Percentiles rank a stretch among this genome's conserved stretches.
Conservation (phyloP, 2,329 filamentous ascomycete genomes). For the Ophiostoma sp. region DNA sequence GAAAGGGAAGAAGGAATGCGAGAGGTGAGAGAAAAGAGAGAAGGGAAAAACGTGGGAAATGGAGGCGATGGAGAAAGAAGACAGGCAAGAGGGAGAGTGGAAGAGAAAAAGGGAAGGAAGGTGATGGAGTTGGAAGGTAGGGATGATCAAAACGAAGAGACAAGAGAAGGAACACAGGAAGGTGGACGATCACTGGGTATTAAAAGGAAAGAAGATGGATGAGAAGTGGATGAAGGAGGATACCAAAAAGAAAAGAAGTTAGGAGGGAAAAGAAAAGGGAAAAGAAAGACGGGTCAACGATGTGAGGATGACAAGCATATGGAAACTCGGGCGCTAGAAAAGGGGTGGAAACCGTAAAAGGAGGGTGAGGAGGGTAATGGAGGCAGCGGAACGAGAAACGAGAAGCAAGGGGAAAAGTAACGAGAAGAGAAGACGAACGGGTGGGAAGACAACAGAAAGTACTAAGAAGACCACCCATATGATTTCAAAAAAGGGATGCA, state of each 20-base stretch:
- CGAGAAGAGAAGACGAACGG: neutral
- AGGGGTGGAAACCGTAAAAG: neutral
- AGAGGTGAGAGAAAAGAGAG: neutral
- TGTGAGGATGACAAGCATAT: neutral
- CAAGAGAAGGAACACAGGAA: neutral
- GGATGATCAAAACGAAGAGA: neutral
- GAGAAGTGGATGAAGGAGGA: neutral
- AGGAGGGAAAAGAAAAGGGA: neutral
- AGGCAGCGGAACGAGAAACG: neutral
- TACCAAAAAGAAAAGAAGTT: neutral
- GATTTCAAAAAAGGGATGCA: conserved; percentile 5
- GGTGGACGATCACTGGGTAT: conserved; percentile 20
- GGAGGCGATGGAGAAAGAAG: conserved; percentile 8
- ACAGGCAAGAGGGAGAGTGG: neutral
- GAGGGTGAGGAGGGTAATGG: neutral
- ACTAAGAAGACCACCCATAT: neutral
- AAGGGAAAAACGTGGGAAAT: neutral
- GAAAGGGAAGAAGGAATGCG: neutral
- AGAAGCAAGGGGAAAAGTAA: neutral
- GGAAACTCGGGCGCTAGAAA: neutral
- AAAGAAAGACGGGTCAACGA: neutral
- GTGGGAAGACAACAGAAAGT: neutral
- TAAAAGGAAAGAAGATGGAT: neutral
- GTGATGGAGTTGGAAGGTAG: neutral
- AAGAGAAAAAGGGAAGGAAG: neutral